Conservation (phyloP, 495 filamentous ascomycete species). For the Sphaerosporella brunnea region DNA sequence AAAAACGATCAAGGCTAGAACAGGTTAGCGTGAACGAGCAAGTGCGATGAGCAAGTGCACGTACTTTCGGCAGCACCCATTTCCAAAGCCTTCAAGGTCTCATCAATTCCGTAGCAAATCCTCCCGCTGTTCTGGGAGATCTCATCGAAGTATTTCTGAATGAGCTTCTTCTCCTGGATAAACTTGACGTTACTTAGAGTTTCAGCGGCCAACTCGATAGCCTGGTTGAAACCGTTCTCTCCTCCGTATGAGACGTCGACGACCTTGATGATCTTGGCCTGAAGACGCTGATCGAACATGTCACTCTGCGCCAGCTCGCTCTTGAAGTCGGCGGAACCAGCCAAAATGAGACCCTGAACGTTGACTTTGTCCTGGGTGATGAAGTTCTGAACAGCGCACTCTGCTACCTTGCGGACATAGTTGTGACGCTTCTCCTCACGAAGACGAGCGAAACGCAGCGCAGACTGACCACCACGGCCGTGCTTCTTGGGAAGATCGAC, state of each 20-base stretch:
- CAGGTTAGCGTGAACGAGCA: constrained; percentile 1
- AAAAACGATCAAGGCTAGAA: constrained; percentile 65
- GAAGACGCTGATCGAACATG: constrained; percentile 82
- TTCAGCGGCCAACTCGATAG: constrained; percentile 84
- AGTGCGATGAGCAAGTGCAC: neutral
- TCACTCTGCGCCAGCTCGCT: constrained; percentile 96
- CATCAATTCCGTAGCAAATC: constrained; percentile 93
- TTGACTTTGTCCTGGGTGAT: constrained; percentile 97
- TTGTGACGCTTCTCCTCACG: constrained; percentile 99
- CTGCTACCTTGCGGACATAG: constrained; percentile 96
- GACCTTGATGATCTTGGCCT: constrained; percentile 92
- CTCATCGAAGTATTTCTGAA: constrained; percentile 95
- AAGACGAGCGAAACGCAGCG: constrained; percentile 96
- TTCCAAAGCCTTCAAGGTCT: constrained; percentile 94
- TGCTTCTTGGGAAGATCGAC: constrained; percentile 99
- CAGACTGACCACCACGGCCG: constrained; percentile 97
- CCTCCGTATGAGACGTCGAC: constrained; percentile 97
- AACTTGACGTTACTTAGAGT: constrained; percentile 99
- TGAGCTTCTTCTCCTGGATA: constrained; percentile 99
- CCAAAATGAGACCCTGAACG: constrained; percentile 81
- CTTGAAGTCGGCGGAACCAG: constrained; percentile 98
- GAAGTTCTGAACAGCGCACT: constrained; percentile 93
- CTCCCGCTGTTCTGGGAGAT: constrained; percentile 92
- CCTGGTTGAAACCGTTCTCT: constrained; percentile 99
- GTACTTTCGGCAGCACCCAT: constrained; percentile 74